phyloP scores from a whole-genome alignment of 768 basidiomycete genomes.

The Omphalotus guepiniiformis region DNA sequence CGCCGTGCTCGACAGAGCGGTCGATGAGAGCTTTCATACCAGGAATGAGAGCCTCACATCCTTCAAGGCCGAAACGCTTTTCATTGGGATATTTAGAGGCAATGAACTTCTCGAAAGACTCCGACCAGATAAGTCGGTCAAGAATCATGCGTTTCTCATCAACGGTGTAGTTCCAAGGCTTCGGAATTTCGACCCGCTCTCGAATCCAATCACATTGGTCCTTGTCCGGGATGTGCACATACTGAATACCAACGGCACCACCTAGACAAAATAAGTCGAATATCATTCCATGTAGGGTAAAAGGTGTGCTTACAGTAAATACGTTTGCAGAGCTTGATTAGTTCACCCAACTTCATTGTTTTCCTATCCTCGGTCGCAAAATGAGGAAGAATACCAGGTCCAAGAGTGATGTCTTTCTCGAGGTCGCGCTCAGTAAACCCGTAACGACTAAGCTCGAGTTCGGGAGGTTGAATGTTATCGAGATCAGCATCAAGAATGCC shows the following conservation, averaged over 20 bases:
- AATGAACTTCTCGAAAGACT: constrained; percentile 98
- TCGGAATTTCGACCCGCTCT: constrained; percentile 90
- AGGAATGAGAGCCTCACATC: constrained; percentile 94
- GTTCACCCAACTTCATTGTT: constrained; percentile 86
- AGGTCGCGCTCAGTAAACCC: constrained; percentile 94
- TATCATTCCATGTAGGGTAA: constrained; percentile 2
- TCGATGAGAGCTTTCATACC: constrained; percentile 99
- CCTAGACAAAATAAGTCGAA: constrained; percentile 39
- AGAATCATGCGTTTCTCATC: constrained; percentile 99
- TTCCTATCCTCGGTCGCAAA: constrained; percentile 85
- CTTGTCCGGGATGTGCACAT: constrained; percentile 95
- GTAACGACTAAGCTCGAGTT: constrained; percentile 91
- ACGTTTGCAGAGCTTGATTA: constrained; percentile 84
- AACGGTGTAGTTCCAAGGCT: constrained; percentile 95
- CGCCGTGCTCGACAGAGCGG: constrained; percentile 93
- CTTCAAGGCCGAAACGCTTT: constrained; percentile 98
- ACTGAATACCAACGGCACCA: constrained; percentile 85
- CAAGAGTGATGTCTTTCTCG: constrained; percentile 90
- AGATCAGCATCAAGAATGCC: constrained; percentile 91
- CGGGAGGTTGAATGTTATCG: constrained; percentile 71
- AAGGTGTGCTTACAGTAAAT: constrained; percentile 78
- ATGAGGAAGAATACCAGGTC: constrained; percentile 93
- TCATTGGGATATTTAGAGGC: constrained; percentile 99
- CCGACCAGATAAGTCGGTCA: constrained; percentile 99
- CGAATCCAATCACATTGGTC: constrained; percentile 99